Evolutionary conservation across 75 land plant genomes (phyloP), one percentile per base, ranked within the genome.

Genomic region (Adiantum capillusveneris): DNA sequence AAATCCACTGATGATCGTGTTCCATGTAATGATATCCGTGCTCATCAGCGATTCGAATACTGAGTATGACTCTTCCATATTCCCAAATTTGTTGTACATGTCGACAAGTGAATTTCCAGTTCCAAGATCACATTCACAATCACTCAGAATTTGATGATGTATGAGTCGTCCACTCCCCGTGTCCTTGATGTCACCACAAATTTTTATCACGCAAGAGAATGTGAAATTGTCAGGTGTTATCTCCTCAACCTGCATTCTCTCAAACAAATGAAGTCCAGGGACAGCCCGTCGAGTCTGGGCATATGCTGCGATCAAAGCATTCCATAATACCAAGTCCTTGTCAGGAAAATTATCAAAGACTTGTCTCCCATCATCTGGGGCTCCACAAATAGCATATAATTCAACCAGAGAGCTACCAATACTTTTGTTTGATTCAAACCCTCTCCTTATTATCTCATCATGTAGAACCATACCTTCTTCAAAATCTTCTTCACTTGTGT

Each of bases 1-100:
- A 36, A 72, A 37, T 0, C 81, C 81, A 73, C 68, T 66, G 11
- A 86, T 82, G 73, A 86, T 65, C 19, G 86, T 75, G 2, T 73
- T 86, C 55, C 71, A 86, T 11, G 86, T 69, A 11, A 86, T 21
- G 50, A 21, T 14, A 46, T 46, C 50, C 22, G 12, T 46, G 50
- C 17, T 46, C 50, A n/a, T 21, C 50, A 46, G 17, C 6, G 18
- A 6, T 46, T 21, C 12, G 17, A 46, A 46, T 46, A 46, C 22
- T 21, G 50, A 46, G 17, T 21, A 18, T 46, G 17, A 5, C 17
- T 46, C 50, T 21, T 21, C 22, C 6, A 46, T 46, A 21, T 46
- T n/a, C 6, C 50, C 50, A 5, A 46, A n/a, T 17, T 46, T 46
- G 6, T 5, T 14, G 17, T 46, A 46, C 50, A 46, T 46, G 6